Evolutionary conservation across 805 yeast genomes (phyloP).

Genomic region (Clavispora carvajalis): DNA sequence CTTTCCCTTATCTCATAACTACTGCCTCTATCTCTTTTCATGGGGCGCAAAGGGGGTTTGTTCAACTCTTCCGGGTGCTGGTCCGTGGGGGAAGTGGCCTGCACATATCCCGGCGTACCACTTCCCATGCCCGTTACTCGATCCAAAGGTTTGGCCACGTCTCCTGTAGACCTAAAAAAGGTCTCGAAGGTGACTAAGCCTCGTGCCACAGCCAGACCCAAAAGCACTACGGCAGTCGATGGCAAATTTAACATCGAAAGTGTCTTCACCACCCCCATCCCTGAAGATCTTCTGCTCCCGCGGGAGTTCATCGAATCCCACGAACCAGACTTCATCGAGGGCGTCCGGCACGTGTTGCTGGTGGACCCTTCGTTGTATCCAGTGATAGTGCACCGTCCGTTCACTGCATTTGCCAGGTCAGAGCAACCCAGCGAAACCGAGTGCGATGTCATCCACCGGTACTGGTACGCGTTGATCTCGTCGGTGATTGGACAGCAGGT

Average conservation of each 20-base stretch:
- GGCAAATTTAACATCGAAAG: constrained; percentile 11
- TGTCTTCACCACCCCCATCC: constrained; percentile 8
- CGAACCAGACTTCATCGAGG: constrained; percentile 28
- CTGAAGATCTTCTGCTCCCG: constrained; percentile 21
- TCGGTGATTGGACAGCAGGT: constrained; percentile 67
- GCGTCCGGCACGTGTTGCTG: constrained; percentile 23
- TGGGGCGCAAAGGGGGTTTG: too few relatives aligned
- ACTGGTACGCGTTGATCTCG: constrained; percentile 34
- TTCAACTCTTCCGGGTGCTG: too few relatives aligned
- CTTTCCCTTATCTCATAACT: too few relatives aligned
- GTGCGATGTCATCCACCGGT: constrained; percentile 19
- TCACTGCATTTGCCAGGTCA: constrained; percentile 16
- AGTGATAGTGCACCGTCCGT: constrained; percentile 24
- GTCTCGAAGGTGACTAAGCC: neutral
- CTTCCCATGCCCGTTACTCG: constrained; percentile 1
- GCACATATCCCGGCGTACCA: neutral
- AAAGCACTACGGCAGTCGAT: neutral
- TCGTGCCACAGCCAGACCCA: neutral
- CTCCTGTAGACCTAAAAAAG: neutral
- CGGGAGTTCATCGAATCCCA: constrained; percentile 24
- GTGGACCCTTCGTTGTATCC: constrained; percentile 33
- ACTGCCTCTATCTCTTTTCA: neutral
- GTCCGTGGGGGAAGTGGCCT: too few relatives aligned
- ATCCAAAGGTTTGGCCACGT: neutral
- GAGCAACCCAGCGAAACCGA: neutral